These are phyloP conservation scores for Fagopyrum homotropicum DNA, from an alignment of 148 eudicot species.

Conservation along the genomic window DNA sequence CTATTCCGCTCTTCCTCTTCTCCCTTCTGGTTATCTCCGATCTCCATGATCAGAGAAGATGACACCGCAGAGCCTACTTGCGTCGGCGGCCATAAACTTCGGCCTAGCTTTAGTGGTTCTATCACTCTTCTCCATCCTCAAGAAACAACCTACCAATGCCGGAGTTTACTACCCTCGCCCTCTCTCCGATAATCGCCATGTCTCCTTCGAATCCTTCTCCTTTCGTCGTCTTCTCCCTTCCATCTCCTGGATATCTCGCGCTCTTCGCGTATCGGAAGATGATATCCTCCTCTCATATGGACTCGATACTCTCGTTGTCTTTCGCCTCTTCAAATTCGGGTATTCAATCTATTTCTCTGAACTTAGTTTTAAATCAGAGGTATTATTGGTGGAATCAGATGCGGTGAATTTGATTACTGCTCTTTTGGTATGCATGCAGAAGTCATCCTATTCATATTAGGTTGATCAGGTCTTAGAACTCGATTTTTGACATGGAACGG, in stretches of 20 bases:
- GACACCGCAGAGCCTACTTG: conserved; percentile 54
- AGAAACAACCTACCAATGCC: conserved; percentile 60
- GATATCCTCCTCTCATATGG: conserved; percentile 54
- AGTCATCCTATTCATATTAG: too few relatives aligned
- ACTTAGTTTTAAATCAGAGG: too few relatives aligned
- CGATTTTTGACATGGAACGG: too few relatives aligned
- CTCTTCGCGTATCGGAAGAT: conserved; percentile 46
- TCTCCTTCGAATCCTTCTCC: conserved; percentile 30
- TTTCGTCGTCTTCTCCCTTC: conserved; percentile 49
- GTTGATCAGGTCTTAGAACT: too few relatives aligned
- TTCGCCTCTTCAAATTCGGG: conserved; percentile 88
- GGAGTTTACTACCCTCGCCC: conserved; percentile 77
- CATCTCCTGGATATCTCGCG: conserved; percentile 55
- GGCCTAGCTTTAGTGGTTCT: conserved; percentile 58
- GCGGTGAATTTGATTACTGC: too few relatives aligned
- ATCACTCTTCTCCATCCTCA: conserved; percentile 60
- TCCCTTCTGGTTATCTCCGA: background rate
- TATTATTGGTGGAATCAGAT: too few relatives aligned
- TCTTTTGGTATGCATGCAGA: too few relatives aligned
- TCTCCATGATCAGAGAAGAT: conserved; percentile 16
- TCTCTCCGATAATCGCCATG: conserved; percentile 30
- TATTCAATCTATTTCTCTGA: conserved; percentile 1
- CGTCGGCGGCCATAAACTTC: conserved; percentile 76
- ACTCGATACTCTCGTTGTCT: conserved; percentile 72
- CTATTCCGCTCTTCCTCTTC: background rate